Conservation (phyloP, 208 protist genomes). For the Acanthamoeba polyphaga region DNA sequence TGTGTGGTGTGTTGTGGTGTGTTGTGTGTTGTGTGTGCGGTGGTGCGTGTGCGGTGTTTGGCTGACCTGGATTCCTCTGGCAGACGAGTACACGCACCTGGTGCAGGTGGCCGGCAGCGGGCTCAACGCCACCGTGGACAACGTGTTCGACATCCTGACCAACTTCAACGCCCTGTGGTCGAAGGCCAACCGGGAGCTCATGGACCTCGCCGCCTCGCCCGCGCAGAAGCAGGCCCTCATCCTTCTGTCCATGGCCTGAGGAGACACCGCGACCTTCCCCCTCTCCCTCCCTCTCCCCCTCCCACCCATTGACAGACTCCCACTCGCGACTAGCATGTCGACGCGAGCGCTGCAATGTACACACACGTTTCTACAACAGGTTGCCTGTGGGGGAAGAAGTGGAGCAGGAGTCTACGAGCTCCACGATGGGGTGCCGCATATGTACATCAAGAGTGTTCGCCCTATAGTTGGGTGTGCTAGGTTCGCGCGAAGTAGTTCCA, state of each 20-base stretch:
- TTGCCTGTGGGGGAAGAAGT: too few species aligned
- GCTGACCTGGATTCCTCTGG: background rate
- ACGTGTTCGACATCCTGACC: conserved; percentile 28
- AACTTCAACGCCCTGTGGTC: conserved; percentile 11
- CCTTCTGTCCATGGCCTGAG: conserved; percentile 38
- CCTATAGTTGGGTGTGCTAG: background rate
- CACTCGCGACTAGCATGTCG: too few species aligned
- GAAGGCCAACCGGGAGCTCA: conserved; percentile 26
- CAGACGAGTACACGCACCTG: conserved; percentile 24
- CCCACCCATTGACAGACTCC: background rate
- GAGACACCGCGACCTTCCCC: too few species aligned
- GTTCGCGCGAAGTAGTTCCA: background rate
- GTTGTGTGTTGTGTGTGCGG: background rate
- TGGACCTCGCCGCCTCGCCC: conserved; percentile 18
- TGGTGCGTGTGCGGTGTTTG: background rate
- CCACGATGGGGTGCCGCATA: too few species aligned
- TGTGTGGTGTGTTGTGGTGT: too few species aligned
- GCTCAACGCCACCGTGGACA: conserved; percentile 26
- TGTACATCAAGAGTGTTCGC: background rate
- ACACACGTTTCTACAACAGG: too few species aligned
- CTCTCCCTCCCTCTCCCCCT: background rate
- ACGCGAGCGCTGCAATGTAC: too few species aligned
- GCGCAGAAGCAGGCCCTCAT: conserved; percentile 45
- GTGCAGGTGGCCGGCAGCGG: conserved; percentile 33
- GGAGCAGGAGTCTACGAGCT: too few species aligned